Percentiles rank a stretch among this genome's conserved stretches.
phyloP scores from a whole-genome alignment of 306 rosid species.

The Prunus davidiana region DNA sequence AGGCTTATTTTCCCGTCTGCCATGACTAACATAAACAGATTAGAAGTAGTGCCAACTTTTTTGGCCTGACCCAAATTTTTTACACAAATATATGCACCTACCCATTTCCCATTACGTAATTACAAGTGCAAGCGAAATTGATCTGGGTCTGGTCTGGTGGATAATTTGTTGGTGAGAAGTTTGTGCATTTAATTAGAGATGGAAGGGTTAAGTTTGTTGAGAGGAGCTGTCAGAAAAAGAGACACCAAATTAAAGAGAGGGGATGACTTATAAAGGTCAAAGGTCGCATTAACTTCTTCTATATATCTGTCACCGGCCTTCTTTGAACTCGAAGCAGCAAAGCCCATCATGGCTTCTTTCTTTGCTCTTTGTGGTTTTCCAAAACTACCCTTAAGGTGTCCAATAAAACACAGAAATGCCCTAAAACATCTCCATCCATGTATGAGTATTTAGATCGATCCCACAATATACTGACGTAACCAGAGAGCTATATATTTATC shows the following conservation, averaged over 20 bases:
- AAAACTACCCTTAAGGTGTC: background rate
- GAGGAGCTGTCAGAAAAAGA: background rate
- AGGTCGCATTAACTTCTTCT: slow-evolving; percentile 5
- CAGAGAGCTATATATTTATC: background rate
- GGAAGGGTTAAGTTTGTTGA: slow-evolving; percentile 34
- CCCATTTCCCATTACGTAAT: slow-evolving; percentile 3
- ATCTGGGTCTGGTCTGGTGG: background rate
- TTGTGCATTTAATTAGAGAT: slow-evolving; percentile 13
- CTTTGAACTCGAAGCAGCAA: no score
- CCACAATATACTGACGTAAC: no score
- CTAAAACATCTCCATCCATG: background rate
- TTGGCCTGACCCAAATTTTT: background rate
- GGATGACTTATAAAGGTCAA: slow-evolving; percentile 16
- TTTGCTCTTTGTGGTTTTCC: background rate
- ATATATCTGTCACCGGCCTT: slow-evolving; percentile 14
- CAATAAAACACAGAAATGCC: background rate
- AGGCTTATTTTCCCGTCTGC: slow-evolving; percentile 12
- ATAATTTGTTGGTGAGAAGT: slow-evolving; percentile 13
- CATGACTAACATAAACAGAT: background rate
- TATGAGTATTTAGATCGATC: no score
- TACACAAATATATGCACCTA: background rate
- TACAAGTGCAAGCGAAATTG: background rate
- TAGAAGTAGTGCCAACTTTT: background rate
- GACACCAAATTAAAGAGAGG: background rate
- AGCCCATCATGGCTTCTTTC: background rate